Evolutionary conservation across 2,329 filamentous ascomycete species (phyloP).

Genomic region (Nakataea oryzae): DNA sequence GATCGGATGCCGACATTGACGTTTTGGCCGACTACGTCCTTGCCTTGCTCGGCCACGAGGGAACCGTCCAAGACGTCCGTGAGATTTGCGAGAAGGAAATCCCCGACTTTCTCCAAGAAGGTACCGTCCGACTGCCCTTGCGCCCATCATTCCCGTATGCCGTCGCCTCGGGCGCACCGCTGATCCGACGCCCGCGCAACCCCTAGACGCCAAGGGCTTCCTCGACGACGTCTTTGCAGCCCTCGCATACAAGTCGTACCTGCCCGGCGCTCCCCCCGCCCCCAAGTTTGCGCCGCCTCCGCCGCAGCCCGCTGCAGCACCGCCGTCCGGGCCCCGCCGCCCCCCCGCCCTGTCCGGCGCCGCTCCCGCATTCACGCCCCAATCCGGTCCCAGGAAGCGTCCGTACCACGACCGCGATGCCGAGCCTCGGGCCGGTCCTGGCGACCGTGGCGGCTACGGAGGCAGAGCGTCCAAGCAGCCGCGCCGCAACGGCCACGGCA

Average conservation of each 20-base stretch:
- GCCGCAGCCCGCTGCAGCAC: conserved; percentile 6
- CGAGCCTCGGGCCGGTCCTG: conserved; percentile 13
- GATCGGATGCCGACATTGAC: conserved; percentile 70
- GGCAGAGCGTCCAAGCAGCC: conserved; percentile 48
- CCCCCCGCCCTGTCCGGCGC: conserved; percentile 6
- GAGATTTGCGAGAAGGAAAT: conserved; percentile 62
- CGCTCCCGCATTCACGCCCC: conserved; percentile 6
- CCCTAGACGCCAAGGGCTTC: conserved; percentile 46
- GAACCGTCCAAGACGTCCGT: conserved; percentile 51
- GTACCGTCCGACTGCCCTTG: conserved; percentile 25
- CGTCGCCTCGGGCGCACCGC: neutral
- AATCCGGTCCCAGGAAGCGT: conserved; percentile 34
- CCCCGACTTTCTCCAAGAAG: conserved; percentile 63
- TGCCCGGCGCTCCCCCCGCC: conserved; percentile 41
- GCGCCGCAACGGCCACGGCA: conserved; percentile 36
- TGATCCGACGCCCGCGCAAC: neutral
- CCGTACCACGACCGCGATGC: conserved; percentile 39
- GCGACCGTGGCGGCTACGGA: conserved; percentile 16
- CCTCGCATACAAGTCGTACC: conserved; percentile 50
- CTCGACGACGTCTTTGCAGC: conserved; percentile 62
- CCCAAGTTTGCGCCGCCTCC: conserved; percentile 13
- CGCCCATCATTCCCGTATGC: neutral
- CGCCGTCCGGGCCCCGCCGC: conserved; percentile 11
- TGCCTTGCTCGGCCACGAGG: conserved; percentile 62
- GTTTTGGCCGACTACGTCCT: conserved; percentile 80